A percentile compares a stretch with the other conserved stretches of the same genome.
Conservation (phyloP, 176 grass and related monocot genomes). For the Aegilops speltoides region DNA sequence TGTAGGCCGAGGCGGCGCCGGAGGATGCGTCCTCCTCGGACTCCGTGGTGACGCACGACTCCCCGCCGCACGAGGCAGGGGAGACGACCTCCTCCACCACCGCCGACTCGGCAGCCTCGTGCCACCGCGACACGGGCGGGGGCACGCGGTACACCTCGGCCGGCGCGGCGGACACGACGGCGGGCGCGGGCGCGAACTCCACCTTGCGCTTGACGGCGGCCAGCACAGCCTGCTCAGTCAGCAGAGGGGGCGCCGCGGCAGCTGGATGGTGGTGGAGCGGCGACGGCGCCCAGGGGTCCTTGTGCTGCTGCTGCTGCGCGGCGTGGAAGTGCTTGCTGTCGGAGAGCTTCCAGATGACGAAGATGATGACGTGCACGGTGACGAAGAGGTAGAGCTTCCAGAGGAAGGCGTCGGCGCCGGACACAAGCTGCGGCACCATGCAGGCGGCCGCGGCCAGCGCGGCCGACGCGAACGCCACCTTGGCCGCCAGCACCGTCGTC, state of each 20-base stretch:
- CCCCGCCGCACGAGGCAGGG: constrained; percentile 38
- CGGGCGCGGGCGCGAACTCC: background rate
- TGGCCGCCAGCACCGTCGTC: constrained; percentile 44
- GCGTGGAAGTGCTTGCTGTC: constrained; percentile 54
- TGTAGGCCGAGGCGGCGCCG: constrained; percentile 11
- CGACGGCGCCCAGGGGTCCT: constrained; percentile 4
- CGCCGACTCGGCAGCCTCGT: background rate
- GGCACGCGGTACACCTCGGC: background rate
- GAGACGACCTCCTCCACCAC: background rate
- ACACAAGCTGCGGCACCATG: constrained; percentile 45
- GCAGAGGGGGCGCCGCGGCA: background rate
- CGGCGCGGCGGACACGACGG: background rate
- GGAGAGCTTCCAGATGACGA: constrained; percentile 98
- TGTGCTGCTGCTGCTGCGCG: background rate
- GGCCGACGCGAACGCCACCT: constrained; percentile 42
- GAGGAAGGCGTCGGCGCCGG: constrained; percentile 29
- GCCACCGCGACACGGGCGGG: background rate
- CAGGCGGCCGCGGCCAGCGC: constrained; percentile 28
- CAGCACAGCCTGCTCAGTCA: background rate
- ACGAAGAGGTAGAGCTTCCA: constrained; percentile 80
- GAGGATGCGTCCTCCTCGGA: constrained; percentile 39
- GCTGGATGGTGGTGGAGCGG: background rate
- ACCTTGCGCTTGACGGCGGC: background rate
- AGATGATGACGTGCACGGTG: constrained; percentile 86
- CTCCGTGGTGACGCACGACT: constrained; percentile 69